Percentiles rank a stretch among this genome's conserved stretches.
phyloP scores from a whole-genome alignment of 2,329 filamentous ascomycete genomes.

The Colletotrichum acutatum region DNA sequence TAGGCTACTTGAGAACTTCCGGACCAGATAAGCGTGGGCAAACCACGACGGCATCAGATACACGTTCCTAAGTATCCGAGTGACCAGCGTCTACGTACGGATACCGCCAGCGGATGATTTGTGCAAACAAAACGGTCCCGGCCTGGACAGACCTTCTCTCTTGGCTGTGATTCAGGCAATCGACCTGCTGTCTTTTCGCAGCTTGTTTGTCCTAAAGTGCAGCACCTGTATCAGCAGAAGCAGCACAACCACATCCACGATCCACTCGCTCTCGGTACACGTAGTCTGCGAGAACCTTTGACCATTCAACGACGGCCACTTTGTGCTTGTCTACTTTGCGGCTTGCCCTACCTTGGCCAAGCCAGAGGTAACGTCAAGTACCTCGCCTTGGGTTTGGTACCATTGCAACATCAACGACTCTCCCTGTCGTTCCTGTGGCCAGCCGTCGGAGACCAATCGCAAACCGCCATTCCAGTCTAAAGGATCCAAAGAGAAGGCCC shows the following conservation, averaged over 20 bases:
- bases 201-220: neutral
- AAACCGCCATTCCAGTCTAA: constrained; percentile 30
- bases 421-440: constrained; percentile 35
- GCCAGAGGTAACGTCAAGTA: constrained; percentile 5
- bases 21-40: neutral
- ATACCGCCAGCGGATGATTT: neutral
- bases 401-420: constrained; percentile 31
- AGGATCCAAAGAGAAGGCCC: constrained; percentile 14
- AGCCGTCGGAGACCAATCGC: constrained; percentile 29
- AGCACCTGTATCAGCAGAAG: neutral
- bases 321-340: constrained; percentile 4
- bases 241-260: neutral
- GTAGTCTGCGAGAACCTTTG: neutral
- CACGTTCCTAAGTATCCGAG: constrained; percentile 4
- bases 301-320: neutral
- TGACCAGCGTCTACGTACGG: neutral
- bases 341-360: neutral
- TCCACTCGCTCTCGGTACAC: constrained; percentile 3
- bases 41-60: constrained; percentile 13
- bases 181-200: neutral
- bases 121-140: constrained; percentile 20
- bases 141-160: neutral
- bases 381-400: constrained; percentile 14
- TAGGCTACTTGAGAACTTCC: constrained; percentile 2
- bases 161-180: neutral